These are phyloP conservation scores for Helotiales sp. DNA, from an alignment of 2,329 filamentous ascomycete species.

Conservation along the genomic window DNA sequence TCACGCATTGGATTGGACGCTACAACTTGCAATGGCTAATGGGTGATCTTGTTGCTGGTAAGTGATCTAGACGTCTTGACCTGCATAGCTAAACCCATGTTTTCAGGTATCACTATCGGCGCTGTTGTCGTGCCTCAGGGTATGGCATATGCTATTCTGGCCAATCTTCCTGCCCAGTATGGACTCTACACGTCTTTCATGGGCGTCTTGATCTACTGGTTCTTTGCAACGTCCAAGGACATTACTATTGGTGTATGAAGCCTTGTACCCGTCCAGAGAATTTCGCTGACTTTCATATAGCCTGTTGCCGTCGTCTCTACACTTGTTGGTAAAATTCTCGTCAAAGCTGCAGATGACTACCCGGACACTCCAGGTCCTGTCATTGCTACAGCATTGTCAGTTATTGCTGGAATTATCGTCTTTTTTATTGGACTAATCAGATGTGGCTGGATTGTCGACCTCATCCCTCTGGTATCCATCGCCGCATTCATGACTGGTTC, in stretches of 20 bases:
- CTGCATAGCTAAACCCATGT: background rate
- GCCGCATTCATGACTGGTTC: slow-evolving; percentile 98
- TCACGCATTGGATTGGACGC: slow-evolving; percentile 80
- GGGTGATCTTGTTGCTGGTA: slow-evolving; percentile 87
- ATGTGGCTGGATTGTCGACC: slow-evolving; percentile 86
- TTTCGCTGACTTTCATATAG: slow-evolving; percentile 41
- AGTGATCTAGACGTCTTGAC: slow-evolving; percentile 30
- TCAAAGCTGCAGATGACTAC: slow-evolving; percentile 55
- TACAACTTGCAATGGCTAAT: slow-evolving; percentile 90
- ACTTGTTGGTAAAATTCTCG: slow-evolving; percentile 79
- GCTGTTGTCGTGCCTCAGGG: slow-evolving; percentile 88
- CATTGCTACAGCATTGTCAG: slow-evolving; percentile 75
- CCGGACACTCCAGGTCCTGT: slow-evolving; percentile 62
- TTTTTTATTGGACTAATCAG: slow-evolving; percentile 76
- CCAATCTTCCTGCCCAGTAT: slow-evolving; percentile 76
- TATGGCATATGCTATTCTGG: slow-evolving; percentile 91
- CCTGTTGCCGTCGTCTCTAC: slow-evolving; percentile 96
- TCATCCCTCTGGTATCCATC: slow-evolving; percentile 87
- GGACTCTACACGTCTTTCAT: slow-evolving; percentile 96
- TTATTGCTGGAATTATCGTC: slow-evolving; percentile 78
- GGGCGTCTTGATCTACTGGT: slow-evolving; percentile 93
- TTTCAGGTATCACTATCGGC: slow-evolving; percentile 65
- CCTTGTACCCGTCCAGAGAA: background rate
- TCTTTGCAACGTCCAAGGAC: slow-evolving; percentile 97
- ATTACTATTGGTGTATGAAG: slow-evolving; percentile 86